Conservation (phyloP, 2,329 filamentous ascomycete genomes). For the Pseudogymnoascus sp. region DNA sequence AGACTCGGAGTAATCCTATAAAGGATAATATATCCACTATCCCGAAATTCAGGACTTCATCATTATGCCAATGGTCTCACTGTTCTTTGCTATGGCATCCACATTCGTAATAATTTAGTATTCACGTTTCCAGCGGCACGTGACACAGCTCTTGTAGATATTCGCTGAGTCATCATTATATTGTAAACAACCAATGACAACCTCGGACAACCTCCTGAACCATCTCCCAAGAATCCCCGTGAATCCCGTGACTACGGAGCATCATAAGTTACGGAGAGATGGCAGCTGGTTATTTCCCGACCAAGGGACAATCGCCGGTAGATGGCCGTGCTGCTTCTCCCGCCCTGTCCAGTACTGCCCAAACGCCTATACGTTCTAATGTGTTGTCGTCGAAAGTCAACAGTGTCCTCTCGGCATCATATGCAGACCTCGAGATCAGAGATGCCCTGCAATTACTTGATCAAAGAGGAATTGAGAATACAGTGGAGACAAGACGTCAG, state of each 20-base stretch:
- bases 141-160: background rate
- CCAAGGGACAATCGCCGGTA: slow-evolving; percentile 20
- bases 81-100: background rate
- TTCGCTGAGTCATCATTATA: background rate
- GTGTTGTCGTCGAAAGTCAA: slow-evolving; percentile 76
- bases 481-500: slow-evolving; percentile 66
- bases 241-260: background rate
- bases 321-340: slow-evolving; percentile 22
- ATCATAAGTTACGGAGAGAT: slow-evolving; percentile 16
- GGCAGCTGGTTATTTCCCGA: slow-evolving; percentile 24
- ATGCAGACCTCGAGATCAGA: slow-evolving; percentile 84
- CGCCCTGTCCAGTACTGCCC: slow-evolving; percentile 20
- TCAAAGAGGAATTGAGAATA: slow-evolving; percentile 60
- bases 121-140: background rate
- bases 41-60: background rate
- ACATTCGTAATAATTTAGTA: background rate
- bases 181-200: background rate
- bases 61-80: background rate
- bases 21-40: background rate
- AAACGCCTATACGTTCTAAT: slow-evolving; percentile 33
- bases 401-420: slow-evolving; percentile 80
- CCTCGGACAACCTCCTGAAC: slow-evolving; percentile 2
- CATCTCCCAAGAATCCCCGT: background rate
- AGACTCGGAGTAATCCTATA: background rate
- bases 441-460: slow-evolving; percentile 76